Percentiles rank a stretch among this genome's conserved stretches.
Evolutionary conservation across 306 rosid species (phyloP).

Genomic region (Prunus salicina): DNA sequence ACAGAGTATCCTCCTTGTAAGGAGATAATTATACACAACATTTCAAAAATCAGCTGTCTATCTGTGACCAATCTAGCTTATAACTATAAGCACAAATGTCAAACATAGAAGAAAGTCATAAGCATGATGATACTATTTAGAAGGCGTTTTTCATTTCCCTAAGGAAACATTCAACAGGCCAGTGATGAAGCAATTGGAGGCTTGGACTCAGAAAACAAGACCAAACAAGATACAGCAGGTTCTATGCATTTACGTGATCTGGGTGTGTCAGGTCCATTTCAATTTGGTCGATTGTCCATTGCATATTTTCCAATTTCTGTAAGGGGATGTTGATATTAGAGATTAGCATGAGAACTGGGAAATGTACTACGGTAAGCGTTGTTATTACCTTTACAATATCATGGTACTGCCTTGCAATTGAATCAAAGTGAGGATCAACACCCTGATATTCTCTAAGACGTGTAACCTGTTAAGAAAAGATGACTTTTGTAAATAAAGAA

Average conservation of each 20-base stretch:
- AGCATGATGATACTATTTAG: background rate
- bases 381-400: constrained; percentile 66
- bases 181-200: background rate
- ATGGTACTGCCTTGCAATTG: constrained; percentile 84
- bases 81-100: background rate
- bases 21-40: background rate
- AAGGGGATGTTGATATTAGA: constrained; percentile 14
- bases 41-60: background rate
- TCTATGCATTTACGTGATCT: constrained; percentile 48
- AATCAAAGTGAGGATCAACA: constrained; percentile 88
- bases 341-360: background rate
- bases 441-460: constrained; percentile 88
- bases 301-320: constrained; percentile 91
- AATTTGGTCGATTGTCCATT: constrained; percentile 89
- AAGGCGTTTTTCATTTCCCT: background rate
- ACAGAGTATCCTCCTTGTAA: too few species aligned
- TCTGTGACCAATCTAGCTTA: background rate
- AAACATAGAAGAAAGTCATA: too few species aligned
- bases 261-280: constrained; percentile 81
- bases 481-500: background rate
- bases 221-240: background rate
- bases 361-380: background rate
- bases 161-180: background rate
- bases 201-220: background rate
- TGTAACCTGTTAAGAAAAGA: constrained; percentile 49